phyloP scores from a whole-genome alignment of 805 yeast species.

The Starmerella apicola region DNA sequence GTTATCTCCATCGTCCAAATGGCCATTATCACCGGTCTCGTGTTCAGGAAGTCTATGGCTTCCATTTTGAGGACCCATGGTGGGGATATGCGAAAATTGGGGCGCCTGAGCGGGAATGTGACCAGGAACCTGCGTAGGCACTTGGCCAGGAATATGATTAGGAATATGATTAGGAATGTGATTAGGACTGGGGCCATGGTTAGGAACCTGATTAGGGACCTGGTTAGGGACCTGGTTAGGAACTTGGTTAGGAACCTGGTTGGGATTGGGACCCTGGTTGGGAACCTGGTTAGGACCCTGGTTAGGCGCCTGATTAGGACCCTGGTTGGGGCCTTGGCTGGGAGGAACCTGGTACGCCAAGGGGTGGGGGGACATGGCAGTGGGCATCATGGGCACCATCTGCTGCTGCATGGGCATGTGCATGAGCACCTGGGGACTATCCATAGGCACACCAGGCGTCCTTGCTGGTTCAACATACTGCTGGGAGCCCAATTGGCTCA shows the following conservation, averaged over 20 bases:
- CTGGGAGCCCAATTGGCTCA: not conserved
- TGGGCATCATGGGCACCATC: not conserved
- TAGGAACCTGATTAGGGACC: not conserved
- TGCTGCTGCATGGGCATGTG: slow-evolving; percentile 2
- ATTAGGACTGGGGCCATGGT: no score
- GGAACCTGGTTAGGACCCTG: not conserved
- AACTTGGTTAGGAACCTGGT: not conserved
- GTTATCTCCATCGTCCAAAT: no score
- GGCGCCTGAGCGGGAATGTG: no score
- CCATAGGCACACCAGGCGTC: slow-evolving; percentile 5
- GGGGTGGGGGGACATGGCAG: not conserved
- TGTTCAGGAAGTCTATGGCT: no score
- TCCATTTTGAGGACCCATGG: no score
- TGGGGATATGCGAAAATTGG: no score
- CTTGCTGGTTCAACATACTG: not conserved
- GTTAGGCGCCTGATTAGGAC: not conserved
- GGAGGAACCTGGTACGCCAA: not conserved
- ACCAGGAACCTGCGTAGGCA: no score
- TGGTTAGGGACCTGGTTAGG: no score
- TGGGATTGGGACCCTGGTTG: no score
- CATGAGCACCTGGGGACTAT: slow-evolving; percentile 10
- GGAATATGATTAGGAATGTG: not conserved
- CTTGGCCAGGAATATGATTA: no score
- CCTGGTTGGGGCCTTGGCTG: not conserved
- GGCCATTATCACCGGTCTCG: no score